phyloP scores from a whole-genome alignment of 2,329 filamentous ascomycete genomes.

The Nemania serpens region DNA sequence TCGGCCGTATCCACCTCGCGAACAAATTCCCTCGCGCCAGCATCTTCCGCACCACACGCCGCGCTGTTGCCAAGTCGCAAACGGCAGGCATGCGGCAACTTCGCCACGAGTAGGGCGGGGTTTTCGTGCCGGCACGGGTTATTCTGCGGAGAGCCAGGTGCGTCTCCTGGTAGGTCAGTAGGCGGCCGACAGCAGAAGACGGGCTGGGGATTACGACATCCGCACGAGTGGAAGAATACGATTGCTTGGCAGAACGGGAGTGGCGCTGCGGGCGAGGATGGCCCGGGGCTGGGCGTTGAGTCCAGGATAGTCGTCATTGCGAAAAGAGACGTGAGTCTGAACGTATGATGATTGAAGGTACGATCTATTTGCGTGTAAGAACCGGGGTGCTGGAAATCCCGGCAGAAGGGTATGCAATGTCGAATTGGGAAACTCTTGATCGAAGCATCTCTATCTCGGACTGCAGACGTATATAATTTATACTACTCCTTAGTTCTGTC shows the following conservation, averaged over 20 bases:
- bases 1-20: slow-evolving; percentile 20
- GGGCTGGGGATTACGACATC: slow-evolving; percentile 25
- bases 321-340: too few relatives aligned
- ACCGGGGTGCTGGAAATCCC: not conserved
- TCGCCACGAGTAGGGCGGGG: slow-evolving; percentile 7
- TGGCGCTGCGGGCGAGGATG: not conserved
- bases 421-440: not conserved
- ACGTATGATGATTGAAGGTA: too few relatives aligned
- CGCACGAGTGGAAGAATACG: slow-evolving; percentile 32
- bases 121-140: slow-evolving; percentile 23
- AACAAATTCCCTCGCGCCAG: slow-evolving; percentile 8
- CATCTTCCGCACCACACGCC: slow-evolving; percentile 11
- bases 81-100: slow-evolving; percentile 12
- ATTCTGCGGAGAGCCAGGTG: not conserved
- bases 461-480: too few relatives aligned
- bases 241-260: slow-evolving; percentile 28
- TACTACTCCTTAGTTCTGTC: too few relatives aligned
- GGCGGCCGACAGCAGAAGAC: slow-evolving; percentile 22
- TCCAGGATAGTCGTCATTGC: not conserved
- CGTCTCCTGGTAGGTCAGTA: not conserved
- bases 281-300: not conserved
- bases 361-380: not conserved
- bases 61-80: not conserved
- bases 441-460: not conserved
- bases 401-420: not conserved